A percentile compares a stretch with the other conserved stretches of the same genome.
phyloP scores from a whole-genome alignment of 2,329 filamentous ascomycete species.

The Polytolypa hystricis region DNA sequence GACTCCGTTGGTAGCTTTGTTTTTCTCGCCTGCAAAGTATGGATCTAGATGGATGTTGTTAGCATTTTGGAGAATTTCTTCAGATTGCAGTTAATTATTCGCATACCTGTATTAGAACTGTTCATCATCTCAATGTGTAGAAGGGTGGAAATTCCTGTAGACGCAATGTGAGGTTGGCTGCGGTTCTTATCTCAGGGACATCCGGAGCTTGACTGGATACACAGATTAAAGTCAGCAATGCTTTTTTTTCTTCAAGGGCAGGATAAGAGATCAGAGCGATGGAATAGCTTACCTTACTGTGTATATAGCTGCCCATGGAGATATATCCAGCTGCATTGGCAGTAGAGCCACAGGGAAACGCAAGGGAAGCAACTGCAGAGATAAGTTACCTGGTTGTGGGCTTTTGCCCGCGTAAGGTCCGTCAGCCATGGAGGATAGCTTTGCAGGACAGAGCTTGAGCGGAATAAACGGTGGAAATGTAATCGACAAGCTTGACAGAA shows the following conservation, averaged over 20 bases:
- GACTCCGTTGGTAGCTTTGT: slow-evolving; percentile 30
- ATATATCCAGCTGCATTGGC: background rate
- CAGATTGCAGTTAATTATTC: background rate
- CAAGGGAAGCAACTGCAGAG: background rate
- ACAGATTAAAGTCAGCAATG: slow-evolving; percentile 5
- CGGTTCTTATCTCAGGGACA: background rate
- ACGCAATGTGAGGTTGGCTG: slow-evolving; percentile 1
- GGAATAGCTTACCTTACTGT: slow-evolving; percentile 2
- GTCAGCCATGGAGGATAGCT: slow-evolving; percentile 2
- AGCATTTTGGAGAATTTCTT: background rate
- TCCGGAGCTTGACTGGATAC: background rate
- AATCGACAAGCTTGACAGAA: background rate
- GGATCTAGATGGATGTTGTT: background rate
- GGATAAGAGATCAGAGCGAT: background rate
- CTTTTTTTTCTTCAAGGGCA: background rate
- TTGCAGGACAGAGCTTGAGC: background rate
- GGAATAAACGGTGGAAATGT: too few relatives aligned
- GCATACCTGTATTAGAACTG: slow-evolving; percentile 5
- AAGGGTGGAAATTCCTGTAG: background rate
- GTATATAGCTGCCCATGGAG: background rate
- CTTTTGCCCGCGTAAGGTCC: slow-evolving; percentile 1
- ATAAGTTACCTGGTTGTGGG: slow-evolving; percentile 2
- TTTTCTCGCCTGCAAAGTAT: slow-evolving; percentile 2
- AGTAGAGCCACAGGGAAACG: too few relatives aligned
- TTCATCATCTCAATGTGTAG: background rate